Base-by-base conservation (phyloP, 2,329 filamentous ascomycete genomes). In the Claviceps monticola region DNA sequence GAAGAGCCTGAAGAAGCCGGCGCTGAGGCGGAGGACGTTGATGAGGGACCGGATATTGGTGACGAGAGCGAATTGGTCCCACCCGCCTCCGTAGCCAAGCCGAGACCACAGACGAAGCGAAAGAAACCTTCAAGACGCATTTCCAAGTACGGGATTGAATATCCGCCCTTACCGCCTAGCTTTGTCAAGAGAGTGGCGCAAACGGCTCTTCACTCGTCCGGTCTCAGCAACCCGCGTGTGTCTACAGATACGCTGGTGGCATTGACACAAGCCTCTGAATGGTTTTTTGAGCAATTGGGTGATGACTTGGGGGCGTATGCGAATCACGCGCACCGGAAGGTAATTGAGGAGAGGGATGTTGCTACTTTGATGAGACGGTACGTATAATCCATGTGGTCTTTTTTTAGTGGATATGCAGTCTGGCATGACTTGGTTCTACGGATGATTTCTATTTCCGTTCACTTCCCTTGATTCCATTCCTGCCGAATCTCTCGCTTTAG, bases 261-360 rank as follows among this genome's bases (percentile, higher is more conserved):
- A 4, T 80, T 95, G 51, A 82, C 84, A 60, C 83, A 88, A 63
- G 87, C 88, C 1, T 86, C 86, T 2, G 87, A 94, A 55, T 93
- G 88, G 84, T 95, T 89, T 66, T 95, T 95, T 64, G 88, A 94
- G 68, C 89, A 95, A 66, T 72, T 86, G 2, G 82, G 86, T 47
- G 85, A 89, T 54, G 88, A 95, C 62, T 69, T 95, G 51, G 79
- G 79, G 13, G 83, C 82, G 2, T 95, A 90, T 65, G 85, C 89
- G 17, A 75, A 80, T 55, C 89, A 96, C 65, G 88, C 85, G 5
- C 84, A 85, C 36, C 79, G 89, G 36, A 93, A 86, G 66, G 88
- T 82, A 2, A 88, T 96, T 58, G 86, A 95, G 60, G 87, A 93
- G 65, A 84, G 78, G 58, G 89, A 95, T 64, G 81, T 94, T 60